A percentile compares a stretch with the other conserved stretches of the same genome.
These are phyloP conservation scores for Plenodomus biglobosus DNA, from an alignment of 2,329 filamentous ascomycete species.

Conservation along the genomic window DNA sequence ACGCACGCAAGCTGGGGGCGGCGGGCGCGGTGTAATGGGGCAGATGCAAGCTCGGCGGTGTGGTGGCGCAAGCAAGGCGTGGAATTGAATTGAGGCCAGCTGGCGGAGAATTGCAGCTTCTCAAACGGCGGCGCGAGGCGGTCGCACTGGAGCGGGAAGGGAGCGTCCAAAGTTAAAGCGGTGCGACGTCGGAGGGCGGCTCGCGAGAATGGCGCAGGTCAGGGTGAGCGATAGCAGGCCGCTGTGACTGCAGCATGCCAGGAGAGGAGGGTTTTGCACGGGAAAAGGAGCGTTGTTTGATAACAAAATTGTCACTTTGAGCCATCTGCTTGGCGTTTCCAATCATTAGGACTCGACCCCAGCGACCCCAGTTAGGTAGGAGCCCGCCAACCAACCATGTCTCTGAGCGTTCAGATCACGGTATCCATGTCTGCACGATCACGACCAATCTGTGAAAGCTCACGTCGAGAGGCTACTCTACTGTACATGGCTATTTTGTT, in stretches of 20 bases:
- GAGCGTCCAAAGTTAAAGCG: slow-evolving; percentile 17
- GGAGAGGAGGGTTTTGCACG: slow-evolving; percentile 11
- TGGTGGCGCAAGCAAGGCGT: slow-evolving; percentile 23
- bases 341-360: slow-evolving; percentile 18
- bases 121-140: slow-evolving; percentile 20
- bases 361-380: too few species aligned
- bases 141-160: slow-evolving; percentile 24
- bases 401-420: too few species aligned
- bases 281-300: slow-evolving; percentile 28
- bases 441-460: too few species aligned
- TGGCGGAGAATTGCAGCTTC: slow-evolving; percentile 25
- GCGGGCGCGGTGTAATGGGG: slow-evolving; percentile 3
- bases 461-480: too few species aligned
- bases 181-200: slow-evolving; percentile 23
- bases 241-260: slow-evolving; percentile 13
- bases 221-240: slow-evolving; percentile 10
- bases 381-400: background rate
- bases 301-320: slow-evolving; percentile 22
- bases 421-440: too few species aligned
- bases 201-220: slow-evolving; percentile 11
- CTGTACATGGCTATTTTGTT: too few species aligned
- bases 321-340: slow-evolving; percentile 19
- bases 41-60: slow-evolving; percentile 11
- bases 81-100: slow-evolving; percentile 27
- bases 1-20: slow-evolving; percentile 14